Percentiles rank a stretch among this genome's conserved stretches.
Conservation (phyloP, 2,329 filamentous ascomycete genomes). For the Arachnomyces sp. region DNA sequence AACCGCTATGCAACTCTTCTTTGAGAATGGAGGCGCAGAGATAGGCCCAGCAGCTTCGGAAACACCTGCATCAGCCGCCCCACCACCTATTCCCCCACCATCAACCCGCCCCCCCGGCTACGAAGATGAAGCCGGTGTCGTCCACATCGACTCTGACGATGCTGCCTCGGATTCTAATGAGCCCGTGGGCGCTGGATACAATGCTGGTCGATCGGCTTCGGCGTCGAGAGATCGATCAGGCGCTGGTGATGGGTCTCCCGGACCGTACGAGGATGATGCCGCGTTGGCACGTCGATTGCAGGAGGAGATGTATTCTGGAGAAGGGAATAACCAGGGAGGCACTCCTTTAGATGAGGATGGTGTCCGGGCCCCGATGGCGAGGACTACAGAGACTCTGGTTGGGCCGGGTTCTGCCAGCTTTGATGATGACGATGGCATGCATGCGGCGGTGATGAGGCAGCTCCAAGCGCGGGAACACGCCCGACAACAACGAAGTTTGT, state of each 20-base stretch:
- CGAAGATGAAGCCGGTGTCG: slow-evolving; percentile 53
- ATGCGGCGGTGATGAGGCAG: slow-evolving; percentile 59
- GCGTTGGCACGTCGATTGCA: slow-evolving; percentile 87
- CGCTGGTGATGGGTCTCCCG: too few species aligned
- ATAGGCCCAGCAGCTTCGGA: slow-evolving; percentile 45
- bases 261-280: slow-evolving; percentile 71
- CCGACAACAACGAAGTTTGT: slow-evolving; percentile 25
- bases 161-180: slow-evolving; percentile 49
- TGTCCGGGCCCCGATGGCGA: slow-evolving; percentile 81
- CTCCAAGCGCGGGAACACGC: slow-evolving; percentile 43
- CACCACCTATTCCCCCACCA: slow-evolving; percentile 20
- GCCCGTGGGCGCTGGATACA: slow-evolving; percentile 22
- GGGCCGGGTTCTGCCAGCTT: slow-evolving; percentile 56
- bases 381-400: slow-evolving; percentile 85
- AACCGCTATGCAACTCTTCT: slow-evolving; percentile 83
- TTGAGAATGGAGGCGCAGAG: slow-evolving; percentile 67
- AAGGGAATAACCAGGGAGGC: slow-evolving; percentile 34
- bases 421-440: slow-evolving; percentile 49
- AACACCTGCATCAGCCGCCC: slow-evolving; percentile 22
- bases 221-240: slow-evolving; percentile 29
- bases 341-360: slow-evolving; percentile 45
- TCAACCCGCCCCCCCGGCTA: slow-evolving; percentile 38
- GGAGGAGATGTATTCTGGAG: slow-evolving; percentile 72
- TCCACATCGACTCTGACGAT: slow-evolving; percentile 72
- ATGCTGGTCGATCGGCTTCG: slow-evolving; percentile 20